These are phyloP conservation scores for Sclerospora graminicola DNA, from an alignment of 352 stramenopile species.

Conservation along the genomic window DNA sequence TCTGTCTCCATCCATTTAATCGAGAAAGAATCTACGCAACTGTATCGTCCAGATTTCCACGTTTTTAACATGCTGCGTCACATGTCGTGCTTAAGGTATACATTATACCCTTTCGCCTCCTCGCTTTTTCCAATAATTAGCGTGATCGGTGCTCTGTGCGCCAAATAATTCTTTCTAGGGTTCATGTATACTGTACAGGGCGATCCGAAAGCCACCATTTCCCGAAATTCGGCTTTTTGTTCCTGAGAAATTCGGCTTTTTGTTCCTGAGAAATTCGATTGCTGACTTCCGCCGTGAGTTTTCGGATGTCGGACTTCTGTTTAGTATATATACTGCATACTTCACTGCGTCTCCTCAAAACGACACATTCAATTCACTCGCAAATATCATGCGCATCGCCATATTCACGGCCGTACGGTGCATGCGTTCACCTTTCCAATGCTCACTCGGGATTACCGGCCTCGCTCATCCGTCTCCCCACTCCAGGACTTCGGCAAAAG, in stretches of 20 bases:
- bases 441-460: no score
- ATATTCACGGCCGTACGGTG: constrained; percentile 7
- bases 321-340: constrained; percentile 22
- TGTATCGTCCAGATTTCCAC: background rate
- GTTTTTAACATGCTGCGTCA: constrained; percentile 3
- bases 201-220: constrained; percentile 10
- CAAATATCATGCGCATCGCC: background rate
- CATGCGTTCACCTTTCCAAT: no score
- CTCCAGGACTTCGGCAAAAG: no score
- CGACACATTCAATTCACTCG: background rate
- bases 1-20: background rate
- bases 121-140: background rate
- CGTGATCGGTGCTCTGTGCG: background rate
- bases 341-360: background rate
- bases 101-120: constrained; percentile 6
- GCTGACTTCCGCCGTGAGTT: constrained; percentile 6
- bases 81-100: background rate
- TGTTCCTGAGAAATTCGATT: constrained; percentile 4
- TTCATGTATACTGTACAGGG: constrained; percentile 2
- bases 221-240: background rate
- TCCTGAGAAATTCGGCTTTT: background rate
- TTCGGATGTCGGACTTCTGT: constrained; percentile 10
- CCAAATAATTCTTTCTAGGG: background rate
- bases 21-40: background rate
- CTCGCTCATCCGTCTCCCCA: no score